Evolutionary conservation across 495 filamentous ascomycete genomes (phyloP).

Genomic region (Aspergillus bridgeri): DNA sequence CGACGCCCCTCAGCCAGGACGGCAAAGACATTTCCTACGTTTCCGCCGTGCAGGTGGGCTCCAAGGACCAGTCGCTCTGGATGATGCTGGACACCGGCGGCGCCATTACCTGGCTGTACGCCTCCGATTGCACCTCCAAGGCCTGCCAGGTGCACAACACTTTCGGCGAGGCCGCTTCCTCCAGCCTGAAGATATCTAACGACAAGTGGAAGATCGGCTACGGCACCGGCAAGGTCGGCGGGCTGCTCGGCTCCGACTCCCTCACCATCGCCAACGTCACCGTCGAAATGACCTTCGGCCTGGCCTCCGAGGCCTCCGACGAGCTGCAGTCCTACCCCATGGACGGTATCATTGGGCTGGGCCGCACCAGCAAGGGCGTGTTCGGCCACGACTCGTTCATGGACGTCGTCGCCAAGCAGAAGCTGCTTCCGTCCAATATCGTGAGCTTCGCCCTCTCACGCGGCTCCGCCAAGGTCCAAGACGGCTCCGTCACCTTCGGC

Average conservation of each 20-base stretch:
- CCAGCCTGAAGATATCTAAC: constrained; percentile 44
- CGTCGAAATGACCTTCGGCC: constrained; percentile 61
- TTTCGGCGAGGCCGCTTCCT: constrained; percentile 60
- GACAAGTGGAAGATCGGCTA: constrained; percentile 61
- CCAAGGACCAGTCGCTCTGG: constrained; percentile 58
- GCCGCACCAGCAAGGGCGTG: constrained; percentile 42
- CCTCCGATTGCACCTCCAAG: constrained; percentile 54
- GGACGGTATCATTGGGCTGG: constrained; percentile 84
- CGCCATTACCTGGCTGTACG: constrained; percentile 75
- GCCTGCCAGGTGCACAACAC: constrained; percentile 64
- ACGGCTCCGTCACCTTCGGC: constrained; percentile 77
- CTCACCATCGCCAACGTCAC: constrained; percentile 62
- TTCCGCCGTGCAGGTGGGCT: constrained; percentile 62
- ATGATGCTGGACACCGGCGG: constrained; percentile 80
- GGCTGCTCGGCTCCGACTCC: constrained; percentile 59
- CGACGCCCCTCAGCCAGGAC: constrained; percentile 67
- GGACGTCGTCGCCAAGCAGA: constrained; percentile 53
- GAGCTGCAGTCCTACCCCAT: constrained; percentile 74
- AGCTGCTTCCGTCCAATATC: constrained; percentile 58
- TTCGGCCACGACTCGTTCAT: constrained; percentile 59
- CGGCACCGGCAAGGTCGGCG: constrained; percentile 66
- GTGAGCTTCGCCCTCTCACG: constrained; percentile 67
- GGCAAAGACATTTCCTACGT: constrained; percentile 80
- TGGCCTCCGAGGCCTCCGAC: constrained; percentile 60
- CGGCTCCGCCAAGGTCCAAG: constrained; percentile 56